Evolutionary conservation across 2,329 filamentous ascomycete species (phyloP).

Genomic region (Monosporascus cannonballus): DNA sequence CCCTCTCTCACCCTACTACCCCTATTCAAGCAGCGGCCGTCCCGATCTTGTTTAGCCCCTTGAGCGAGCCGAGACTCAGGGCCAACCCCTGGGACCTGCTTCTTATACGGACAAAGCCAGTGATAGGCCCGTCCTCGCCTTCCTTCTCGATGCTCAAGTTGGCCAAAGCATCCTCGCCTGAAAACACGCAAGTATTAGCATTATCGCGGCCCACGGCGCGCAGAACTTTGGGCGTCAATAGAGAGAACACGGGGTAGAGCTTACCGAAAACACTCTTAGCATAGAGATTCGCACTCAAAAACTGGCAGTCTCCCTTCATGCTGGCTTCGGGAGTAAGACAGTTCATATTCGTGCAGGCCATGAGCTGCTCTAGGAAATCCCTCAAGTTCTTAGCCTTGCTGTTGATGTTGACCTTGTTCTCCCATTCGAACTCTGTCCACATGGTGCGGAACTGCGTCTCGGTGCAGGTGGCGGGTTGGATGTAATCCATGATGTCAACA

Average conservation of each 20-base stretch:
- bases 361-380: conserved; percentile 88
- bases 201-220: neutral
- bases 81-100: conserved; percentile 94
- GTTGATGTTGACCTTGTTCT: conserved; percentile 99
- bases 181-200: conserved; percentile 12
- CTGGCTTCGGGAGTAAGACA: conserved; percentile 95
- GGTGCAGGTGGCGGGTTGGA: conserved; percentile 91
- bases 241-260: conserved; percentile 24
- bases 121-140: conserved; percentile 89
- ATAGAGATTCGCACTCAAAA: conserved; percentile 94
- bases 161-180: conserved; percentile 95
- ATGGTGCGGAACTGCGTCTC: conserved; percentile 99
- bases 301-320: conserved; percentile 95
- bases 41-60: conserved; percentile 82
- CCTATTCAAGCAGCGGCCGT: conserved; percentile 27
- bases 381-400: conserved; percentile 88
- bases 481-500: conserved; percentile 99
- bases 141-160: conserved; percentile 98
- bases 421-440: conserved; percentile 99
- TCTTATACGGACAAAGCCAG: conserved; percentile 95
- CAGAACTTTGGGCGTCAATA: conserved; percentile 22
- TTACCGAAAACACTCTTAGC: conserved; percentile 96
- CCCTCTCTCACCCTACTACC: neutral
- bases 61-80: conserved; percentile 86
- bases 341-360: conserved; percentile 98